Evolutionary conservation across 208 protist genomes (phyloP), one percentile per base, ranked within the genome.

Genomic region (Phytomonas sp.): DNA sequence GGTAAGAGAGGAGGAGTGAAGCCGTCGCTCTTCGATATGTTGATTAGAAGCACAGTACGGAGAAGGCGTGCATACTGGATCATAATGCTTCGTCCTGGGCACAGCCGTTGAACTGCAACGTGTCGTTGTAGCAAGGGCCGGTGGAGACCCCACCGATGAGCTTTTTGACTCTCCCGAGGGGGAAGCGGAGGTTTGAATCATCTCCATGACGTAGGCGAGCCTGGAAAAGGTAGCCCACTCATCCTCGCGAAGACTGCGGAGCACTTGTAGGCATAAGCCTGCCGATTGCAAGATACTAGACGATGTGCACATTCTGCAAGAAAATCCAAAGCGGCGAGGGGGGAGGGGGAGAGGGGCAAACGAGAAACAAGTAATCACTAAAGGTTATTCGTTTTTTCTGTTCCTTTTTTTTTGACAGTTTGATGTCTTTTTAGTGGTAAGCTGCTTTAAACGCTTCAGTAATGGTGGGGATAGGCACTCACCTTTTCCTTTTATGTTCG

Each of bases 171-270:
- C 20, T 26, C 0, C 20, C 26, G 8, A 26, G 0, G 46, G 3
- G 4, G 20, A 56, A 26, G 1, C 20, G 6, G 4, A 56, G 17
- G 46, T 56, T 26, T 83, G 79, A 31, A 95, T 72, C 70, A 84
- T 77, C 67, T 90, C 82, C 23, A 93, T 77, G 4, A 93, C 46
- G 74, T 91, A 95, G 32, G 73, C 75, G 17, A 95, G 79, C 70
- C 91, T 84, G 23, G 73, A 62, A 15, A 87, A 71, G 4, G 66
- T 56, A 29, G 68, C 60, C 60, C 67, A 75, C 64, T 95, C 89
- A 60, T 92, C 81, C 34, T 91, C 77, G 8, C 89, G 71, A 33
- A 95, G 77, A 15, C 77, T 77, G 0, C 71, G 76, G 30, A 95
- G 76, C 28, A 91, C 78, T 34, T 79, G 71, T 29, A 94, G 72